Conservation (phyloP, 2,329 filamentous ascomycete genomes). For the Ophiocordyceps unilateralis region DNA sequence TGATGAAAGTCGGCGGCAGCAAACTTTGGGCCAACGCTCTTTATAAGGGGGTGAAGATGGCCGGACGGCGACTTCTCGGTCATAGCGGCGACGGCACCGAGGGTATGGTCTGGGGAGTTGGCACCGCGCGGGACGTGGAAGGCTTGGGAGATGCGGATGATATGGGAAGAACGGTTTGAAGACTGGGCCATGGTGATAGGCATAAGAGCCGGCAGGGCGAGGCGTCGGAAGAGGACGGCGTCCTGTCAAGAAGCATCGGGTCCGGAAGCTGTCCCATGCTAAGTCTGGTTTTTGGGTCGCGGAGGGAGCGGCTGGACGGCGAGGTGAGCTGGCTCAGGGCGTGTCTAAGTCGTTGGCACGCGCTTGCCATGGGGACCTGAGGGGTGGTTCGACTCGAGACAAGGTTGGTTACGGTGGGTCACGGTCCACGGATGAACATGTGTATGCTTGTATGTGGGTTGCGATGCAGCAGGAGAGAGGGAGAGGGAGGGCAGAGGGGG, state of each 20-base stretch:
- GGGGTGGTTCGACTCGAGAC: neutral
- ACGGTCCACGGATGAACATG: neutral
- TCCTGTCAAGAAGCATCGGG: neutral
- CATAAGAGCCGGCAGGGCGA: neutral
- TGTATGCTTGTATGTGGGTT: neutral
- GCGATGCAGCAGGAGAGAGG: neutral
- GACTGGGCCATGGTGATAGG: neutral
- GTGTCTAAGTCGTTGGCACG: neutral
- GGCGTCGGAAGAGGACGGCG: neutral
- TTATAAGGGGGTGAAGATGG: slow-evolving; percentile 10
- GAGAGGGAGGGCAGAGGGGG: neutral
- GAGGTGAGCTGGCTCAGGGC: neutral
- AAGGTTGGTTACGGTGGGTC: slow-evolving; percentile 1
- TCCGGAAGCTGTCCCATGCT: neutral
- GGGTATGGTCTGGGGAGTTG: neutral
- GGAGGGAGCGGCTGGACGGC: neutral
- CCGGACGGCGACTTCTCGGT: slow-evolving; percentile 8
- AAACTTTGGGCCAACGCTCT: slow-evolving; percentile 8
- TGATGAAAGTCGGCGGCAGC: slow-evolving; percentile 9
- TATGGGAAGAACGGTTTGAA: neutral
- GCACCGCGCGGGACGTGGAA: neutral
- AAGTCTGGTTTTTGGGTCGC: neutral
- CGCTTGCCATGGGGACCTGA: neutral
- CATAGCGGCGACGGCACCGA: slow-evolving; percentile 5
- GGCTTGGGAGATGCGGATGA: neutral